Evolutionary conservation across 2,329 filamentous ascomycete species (phyloP), one percentile per base, ranked within the genome.

Genomic region (Arthrobotrys pseudoclavata): DNA sequence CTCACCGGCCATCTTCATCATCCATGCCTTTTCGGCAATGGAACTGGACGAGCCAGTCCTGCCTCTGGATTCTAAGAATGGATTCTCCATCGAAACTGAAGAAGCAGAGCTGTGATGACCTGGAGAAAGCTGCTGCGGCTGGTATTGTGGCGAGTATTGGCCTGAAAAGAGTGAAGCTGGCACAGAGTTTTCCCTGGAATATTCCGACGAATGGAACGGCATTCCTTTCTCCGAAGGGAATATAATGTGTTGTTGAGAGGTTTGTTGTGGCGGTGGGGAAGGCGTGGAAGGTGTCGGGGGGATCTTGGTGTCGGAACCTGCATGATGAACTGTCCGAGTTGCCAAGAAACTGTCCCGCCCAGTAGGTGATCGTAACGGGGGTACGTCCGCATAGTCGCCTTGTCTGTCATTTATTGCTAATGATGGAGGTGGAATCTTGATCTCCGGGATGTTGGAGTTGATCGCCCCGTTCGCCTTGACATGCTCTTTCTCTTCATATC

Each of bases 1-100:
- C 84, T 98, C 96, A 79, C 91, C 91, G 4, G 95, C 94, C 89
- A 99, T 96, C 86, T 97, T 96, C 85, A 91, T 90, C 84, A 96
- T 91, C 92, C 92, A 96, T 1, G 92, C 92, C 83, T 93, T 91
- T 83, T 94, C 91, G 26, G 93, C 85, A 60, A 93, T 92, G 18
- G 86, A 86, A 13, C 86, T 85, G 15, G 82, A 82, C 42, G 80
- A 72, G 9, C 80, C 79, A 31, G 67, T 69, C 20, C 79, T 66
- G 34, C 79, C 68, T 66, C 69, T 69, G 0, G 74, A 62, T 37
- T 77, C 74, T 18, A 77, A 55, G 53, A 77, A 77, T 47, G 74
- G 67, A 45, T 62, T 71, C 26, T 77, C 74, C 42, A 57, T 57
- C 15, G 74, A 66, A 47, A 63, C 67, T n/a, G 74, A 71, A 10